Conservation (phyloP, 371 early-diverging fungal genomes). For the Paraphysoderma sedebokerense region DNA sequence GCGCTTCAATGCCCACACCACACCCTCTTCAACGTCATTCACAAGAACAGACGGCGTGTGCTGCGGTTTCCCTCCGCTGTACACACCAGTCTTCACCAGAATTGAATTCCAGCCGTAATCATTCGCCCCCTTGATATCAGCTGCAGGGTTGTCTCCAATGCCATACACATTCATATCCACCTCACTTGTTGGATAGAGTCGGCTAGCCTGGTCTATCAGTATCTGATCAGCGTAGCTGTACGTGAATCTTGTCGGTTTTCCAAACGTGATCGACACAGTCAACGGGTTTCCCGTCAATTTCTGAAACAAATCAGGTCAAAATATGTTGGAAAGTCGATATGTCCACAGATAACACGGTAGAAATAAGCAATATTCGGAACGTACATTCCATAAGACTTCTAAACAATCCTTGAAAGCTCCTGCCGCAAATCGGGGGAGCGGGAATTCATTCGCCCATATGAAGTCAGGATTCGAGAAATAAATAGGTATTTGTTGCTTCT, state of each 20-base stretch:
- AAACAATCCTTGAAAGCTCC: slow-evolving; percentile 56
- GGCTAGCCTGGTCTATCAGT: too few relatives aligned
- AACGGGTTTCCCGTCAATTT: background rate
- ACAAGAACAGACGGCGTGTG: slow-evolving; percentile 24
- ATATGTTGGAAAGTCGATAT: background rate
- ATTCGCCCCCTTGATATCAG: slow-evolving; percentile 69
- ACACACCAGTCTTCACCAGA: slow-evolving; percentile 69
- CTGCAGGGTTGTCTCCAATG: slow-evolving; percentile 61
- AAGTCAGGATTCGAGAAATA: slow-evolving; percentile 66
- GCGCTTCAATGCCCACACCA: slow-evolving; percentile 27
- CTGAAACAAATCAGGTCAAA: background rate
- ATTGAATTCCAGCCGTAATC: slow-evolving; percentile 60
- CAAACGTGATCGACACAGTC: background rate
- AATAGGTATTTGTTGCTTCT: slow-evolving; percentile 39
- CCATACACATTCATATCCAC: too few relatives aligned
- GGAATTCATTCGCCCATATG: slow-evolving; percentile 69
- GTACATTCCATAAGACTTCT: slow-evolving; percentile 35
- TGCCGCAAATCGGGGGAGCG: slow-evolving; percentile 58
- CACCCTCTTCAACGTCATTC: slow-evolving; percentile 61
- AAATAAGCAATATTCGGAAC: background rate
- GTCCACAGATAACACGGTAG: background rate
- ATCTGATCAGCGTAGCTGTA: background rate
- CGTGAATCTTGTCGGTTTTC: background rate
- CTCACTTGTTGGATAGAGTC: too few relatives aligned
- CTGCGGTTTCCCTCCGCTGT: slow-evolving; percentile 24